Percentiles rank a stretch among this genome's conserved stretches.
Conservation (phyloP, 1,284 basidiomycete genomes). For the Phellopilus nigrolimitatus region DNA sequence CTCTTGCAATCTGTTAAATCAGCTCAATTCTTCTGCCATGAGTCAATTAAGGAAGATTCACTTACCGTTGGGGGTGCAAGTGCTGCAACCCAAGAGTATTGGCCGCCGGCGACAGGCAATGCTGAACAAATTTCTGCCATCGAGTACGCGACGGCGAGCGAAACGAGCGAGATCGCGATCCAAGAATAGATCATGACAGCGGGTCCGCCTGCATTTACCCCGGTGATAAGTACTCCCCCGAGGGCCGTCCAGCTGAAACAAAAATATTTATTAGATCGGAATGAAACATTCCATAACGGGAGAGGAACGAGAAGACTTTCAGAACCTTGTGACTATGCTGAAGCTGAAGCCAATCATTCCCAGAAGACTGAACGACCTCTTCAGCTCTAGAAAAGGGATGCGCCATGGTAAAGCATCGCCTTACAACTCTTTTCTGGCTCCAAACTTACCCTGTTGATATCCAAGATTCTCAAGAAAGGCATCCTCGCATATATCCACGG, state of each 20-base stretch:
- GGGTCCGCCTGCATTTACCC: conserved; percentile 19
- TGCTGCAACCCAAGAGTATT: conserved; percentile 19
- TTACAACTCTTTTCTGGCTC: background rate
- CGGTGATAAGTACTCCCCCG: conserved; percentile 19
- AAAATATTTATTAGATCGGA: background rate
- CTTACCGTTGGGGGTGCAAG: conserved; percentile 14
- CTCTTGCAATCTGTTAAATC: conserved; percentile 8
- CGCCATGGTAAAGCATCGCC: background rate
- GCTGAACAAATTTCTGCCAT: conserved; percentile 20
- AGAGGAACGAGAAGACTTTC: background rate
- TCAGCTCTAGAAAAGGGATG: conserved; percentile 7
- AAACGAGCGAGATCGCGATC: conserved; percentile 13
- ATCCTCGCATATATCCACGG: conserved; percentile 13
- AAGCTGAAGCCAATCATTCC: conserved; percentile 21
- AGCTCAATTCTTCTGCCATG: background rate
- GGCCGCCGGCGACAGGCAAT: conserved; percentile 15
- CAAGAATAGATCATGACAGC: conserved; percentile 21
- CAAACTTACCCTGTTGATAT: conserved; percentile 15
- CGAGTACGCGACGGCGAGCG: conserved; percentile 18
- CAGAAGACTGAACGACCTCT: conserved; percentile 16
- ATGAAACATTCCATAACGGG: background rate
- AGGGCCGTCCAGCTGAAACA: conserved; percentile 18
- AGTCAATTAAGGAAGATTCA: background rate
- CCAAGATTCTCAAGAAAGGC: conserved; percentile 17
- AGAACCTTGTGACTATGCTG: conserved; percentile 19